Conservation (phyloP, 768 basidiomycete genomes). For the Hortiboletus campestris region DNA sequence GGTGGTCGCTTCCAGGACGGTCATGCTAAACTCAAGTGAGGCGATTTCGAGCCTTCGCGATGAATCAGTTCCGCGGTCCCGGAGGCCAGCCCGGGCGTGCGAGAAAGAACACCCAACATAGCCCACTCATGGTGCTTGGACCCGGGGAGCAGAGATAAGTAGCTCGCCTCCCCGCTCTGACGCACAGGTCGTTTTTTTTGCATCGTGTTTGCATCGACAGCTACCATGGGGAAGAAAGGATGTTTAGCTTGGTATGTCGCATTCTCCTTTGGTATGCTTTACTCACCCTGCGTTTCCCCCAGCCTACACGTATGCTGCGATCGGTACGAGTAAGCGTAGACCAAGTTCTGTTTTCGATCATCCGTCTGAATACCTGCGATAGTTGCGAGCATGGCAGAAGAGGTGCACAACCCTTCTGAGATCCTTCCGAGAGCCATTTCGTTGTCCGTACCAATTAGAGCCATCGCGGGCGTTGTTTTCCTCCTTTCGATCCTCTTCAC, state of each 20-base stretch:
- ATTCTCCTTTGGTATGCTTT: background rate
- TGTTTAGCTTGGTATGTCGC: constrained; percentile 27
- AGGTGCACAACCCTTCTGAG: constrained; percentile 55
- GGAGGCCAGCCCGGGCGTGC: background rate
- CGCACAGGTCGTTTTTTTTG: too few species aligned
- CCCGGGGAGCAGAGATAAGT: too few species aligned
- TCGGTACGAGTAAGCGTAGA: constrained; percentile 54
- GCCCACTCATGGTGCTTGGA: background rate
- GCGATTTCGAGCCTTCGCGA: background rate
- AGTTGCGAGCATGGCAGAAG: constrained; percentile 69
- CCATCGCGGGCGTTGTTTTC: constrained; percentile 51
- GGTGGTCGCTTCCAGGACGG: background rate
- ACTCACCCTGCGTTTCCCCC: constrained; percentile 4
- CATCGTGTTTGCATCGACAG: too few species aligned
- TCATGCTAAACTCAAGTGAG: background rate
- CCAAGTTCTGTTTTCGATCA: background rate
- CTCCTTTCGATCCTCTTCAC: constrained; percentile 66
- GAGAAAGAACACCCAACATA: background rate
- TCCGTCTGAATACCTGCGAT: constrained; percentile 1
- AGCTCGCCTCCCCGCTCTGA: too few species aligned
- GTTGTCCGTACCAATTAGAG: constrained; percentile 52
- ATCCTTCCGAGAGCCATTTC: constrained; percentile 56
- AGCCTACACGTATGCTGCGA: constrained; percentile 57
- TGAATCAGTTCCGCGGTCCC: background rate
- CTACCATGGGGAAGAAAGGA: too few species aligned